Percentiles rank a stretch among this genome's conserved stretches.
Evolutionary conservation across 116 monocot genomes (phyloP).

Genomic region (Iris pallida): DNA sequence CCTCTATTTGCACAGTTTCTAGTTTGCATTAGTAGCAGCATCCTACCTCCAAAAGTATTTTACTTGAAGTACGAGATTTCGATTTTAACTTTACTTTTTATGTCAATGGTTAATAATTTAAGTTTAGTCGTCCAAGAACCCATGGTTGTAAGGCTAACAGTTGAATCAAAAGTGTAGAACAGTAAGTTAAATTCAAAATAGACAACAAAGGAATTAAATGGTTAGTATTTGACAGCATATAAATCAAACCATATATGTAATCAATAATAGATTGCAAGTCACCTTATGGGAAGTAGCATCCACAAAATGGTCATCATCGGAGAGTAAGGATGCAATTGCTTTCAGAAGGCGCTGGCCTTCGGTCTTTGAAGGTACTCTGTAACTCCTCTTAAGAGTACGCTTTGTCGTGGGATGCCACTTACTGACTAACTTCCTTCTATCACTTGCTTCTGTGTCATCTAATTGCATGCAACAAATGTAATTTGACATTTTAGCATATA

Average conservation of each 20-base stretch:
- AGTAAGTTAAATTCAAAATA: neutral
- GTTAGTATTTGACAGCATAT: neutral
- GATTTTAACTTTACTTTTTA: too few species aligned
- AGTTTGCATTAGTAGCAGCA: too few species aligned
- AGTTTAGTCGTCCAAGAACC: too few species aligned
- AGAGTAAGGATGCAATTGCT: conserved; percentile 74
- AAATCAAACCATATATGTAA: neutral
- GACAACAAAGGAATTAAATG: too few species aligned
- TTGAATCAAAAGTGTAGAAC: too few species aligned
- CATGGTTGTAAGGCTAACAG: too few species aligned
- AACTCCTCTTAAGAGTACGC: conserved; percentile 90
- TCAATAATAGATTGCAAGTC: neutral
- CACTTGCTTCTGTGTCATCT: conserved; percentile 68
- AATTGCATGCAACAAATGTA: neutral
- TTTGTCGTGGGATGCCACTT: conserved; percentile 96
- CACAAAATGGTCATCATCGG: conserved; percentile 84
- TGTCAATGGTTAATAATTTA: too few species aligned
- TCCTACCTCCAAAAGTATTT: too few species aligned
- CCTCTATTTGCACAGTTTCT: too few species aligned
- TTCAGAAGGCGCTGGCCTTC: conserved; percentile 79
- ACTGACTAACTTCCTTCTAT: conserved; percentile 72
- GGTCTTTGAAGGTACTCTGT: conserved; percentile 77
- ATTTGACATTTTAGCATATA: neutral
- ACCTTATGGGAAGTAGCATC: conserved; percentile 94
- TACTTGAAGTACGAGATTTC: too few species aligned